Conservation (phyloP, 176 grass and related monocot species). For the Aegilops speltoides region DNA sequence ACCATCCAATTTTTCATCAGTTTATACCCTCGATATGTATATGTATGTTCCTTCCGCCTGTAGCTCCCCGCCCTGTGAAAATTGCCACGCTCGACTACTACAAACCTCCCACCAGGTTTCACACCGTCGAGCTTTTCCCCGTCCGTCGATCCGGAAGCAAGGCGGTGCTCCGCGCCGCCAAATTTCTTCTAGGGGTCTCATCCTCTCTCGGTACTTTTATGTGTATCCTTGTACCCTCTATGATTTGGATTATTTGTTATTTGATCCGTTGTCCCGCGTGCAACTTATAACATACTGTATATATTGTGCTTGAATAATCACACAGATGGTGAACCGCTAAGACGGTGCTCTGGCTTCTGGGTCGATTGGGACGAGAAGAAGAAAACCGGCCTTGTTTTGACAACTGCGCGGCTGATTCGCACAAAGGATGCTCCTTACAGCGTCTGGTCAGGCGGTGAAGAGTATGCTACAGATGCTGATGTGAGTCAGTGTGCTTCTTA, state of each 20-base stretch:
- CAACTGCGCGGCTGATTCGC: neutral
- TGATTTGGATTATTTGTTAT: no score
- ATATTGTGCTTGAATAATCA: neutral
- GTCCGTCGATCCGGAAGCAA: neutral
- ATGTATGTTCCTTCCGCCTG: no score
- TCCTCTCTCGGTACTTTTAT: no score
- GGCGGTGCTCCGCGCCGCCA: neutral
- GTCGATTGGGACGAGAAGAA: neutral
- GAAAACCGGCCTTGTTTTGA: neutral
- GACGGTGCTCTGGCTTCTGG: neutral
- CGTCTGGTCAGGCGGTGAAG: neutral
- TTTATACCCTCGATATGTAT: no score
- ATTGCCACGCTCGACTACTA: neutral
- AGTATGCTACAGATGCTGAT: neutral
- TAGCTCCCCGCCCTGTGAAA: neutral
- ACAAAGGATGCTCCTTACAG: neutral
- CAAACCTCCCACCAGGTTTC: neutral
- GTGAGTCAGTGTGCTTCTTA: neutral
- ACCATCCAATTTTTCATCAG: no score
- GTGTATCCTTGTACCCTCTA: no score
- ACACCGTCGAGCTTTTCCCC: neutral
- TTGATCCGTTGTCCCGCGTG: no score
- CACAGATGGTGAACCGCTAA: neutral
- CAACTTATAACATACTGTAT: neutral
- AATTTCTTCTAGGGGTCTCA: no score